A percentile compares a stretch with the other conserved stretches of the same genome.
Evolutionary conservation across 371 early-diverging fungal species (phyloP).

Genomic region (Mortierella sp.): DNA sequence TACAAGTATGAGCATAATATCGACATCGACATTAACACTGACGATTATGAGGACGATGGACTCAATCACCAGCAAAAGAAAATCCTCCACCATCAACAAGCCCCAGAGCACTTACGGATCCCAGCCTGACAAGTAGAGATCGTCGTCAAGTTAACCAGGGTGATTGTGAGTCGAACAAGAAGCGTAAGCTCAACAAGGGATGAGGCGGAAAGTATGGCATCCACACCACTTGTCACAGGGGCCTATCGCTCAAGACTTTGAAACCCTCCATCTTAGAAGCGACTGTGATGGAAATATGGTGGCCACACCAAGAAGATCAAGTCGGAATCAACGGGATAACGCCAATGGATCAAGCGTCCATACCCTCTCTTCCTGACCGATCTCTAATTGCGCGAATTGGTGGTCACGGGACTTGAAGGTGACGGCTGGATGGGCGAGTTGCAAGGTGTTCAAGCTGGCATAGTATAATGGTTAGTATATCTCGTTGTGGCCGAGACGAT

Average conservation of each 20-base stretch:
- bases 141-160: constrained; percentile 35
- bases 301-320: constrained; percentile 2
- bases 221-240: background rate
- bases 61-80: background rate
- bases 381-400: no score
- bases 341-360: no score
- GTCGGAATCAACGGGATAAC: no score
- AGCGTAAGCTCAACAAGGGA: constrained; percentile 3
- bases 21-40: constrained; percentile 5
- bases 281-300: constrained; percentile 13
- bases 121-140: constrained; percentile 28
- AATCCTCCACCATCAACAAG: constrained; percentile 4
- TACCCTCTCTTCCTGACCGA: no score
- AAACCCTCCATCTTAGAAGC: constrained; percentile 43
- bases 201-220: constrained; percentile 5
- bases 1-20: background rate
- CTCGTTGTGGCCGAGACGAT: constrained; percentile 53
- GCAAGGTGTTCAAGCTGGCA: constrained; percentile 8
- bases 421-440: no score
- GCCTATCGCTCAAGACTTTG: constrained; percentile 18
- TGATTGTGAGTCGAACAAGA: constrained; percentile 27
- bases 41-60: constrained; percentile 15
- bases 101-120: constrained; percentile 30
- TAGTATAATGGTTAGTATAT: constrained; percentile 34
- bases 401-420: no score